Evolutionary conservation across 1,139 yeast species (phyloP).

Genomic region (Pichia sp.): DNA sequence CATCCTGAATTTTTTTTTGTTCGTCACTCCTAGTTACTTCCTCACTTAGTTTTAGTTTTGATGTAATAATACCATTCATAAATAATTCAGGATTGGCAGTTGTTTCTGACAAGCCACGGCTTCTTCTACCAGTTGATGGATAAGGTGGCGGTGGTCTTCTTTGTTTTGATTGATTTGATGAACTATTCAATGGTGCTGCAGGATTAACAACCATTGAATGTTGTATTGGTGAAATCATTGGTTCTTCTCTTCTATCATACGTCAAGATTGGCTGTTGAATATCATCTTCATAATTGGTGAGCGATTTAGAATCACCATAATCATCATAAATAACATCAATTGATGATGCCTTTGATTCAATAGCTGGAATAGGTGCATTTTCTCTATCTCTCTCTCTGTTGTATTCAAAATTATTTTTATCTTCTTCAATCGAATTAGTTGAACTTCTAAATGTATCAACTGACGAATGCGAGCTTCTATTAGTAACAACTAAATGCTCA

Average conservation of each 20-base stretch:
- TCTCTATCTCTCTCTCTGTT: not conserved
- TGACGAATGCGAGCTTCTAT: slow-evolving; percentile 1
- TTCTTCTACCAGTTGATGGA: slow-evolving; percentile 30
- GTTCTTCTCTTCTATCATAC: slow-evolving; percentile 42
- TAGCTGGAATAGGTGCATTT: slow-evolving; percentile 5
- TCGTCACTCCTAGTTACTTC: not conserved
- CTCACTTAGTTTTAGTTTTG: not conserved
- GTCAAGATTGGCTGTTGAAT: not conserved
- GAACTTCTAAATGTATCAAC: not conserved
- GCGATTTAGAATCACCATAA: not conserved
- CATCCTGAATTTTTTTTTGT: not conserved
- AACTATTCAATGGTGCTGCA: slow-evolving; percentile 12
- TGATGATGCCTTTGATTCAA: not conserved
- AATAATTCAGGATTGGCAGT: slow-evolving; percentile 29
- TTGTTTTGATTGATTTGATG: not conserved
- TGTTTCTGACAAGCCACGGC: slow-evolving; percentile 30
- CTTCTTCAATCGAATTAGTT: slow-evolving; percentile 1
- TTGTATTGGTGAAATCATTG: slow-evolving; percentile 45
- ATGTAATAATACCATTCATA: slow-evolving; percentile 31
- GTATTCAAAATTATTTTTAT: not conserved
- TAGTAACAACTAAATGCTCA: slow-evolving; percentile 7
- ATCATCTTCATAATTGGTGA: not conserved
- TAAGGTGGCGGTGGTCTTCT: slow-evolving; percentile 34
- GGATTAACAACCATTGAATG: slow-evolving; percentile 25
- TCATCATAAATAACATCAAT: not conserved